phyloP scores from a whole-genome alignment of 148 eudicot genomes.

The Spergularia bocconei region DNA sequence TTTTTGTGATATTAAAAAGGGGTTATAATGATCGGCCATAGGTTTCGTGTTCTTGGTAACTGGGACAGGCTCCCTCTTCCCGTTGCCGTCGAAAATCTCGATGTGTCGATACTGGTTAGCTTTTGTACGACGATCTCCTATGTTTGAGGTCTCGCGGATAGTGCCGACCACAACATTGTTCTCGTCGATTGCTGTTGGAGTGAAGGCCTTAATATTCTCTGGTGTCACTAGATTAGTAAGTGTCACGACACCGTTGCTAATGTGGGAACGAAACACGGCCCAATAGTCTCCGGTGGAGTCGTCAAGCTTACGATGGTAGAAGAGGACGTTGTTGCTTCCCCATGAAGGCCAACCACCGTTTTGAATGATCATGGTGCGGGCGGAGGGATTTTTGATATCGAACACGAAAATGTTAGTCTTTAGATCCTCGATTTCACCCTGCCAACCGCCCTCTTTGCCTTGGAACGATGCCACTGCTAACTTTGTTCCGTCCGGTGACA shows the following conservation, averaged over 20 bases:
- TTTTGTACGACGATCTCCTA: neutral
- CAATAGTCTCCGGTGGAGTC: neutral
- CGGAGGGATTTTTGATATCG: conserved; percentile 5
- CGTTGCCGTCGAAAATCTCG: conserved; percentile 4
- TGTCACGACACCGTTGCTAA: neutral
- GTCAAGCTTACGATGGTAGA: conserved; percentile 19
- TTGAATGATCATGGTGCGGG: conserved; percentile 9
- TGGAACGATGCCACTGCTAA: conserved; percentile 27
- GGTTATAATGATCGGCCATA: conserved; percentile 17
- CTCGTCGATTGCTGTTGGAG: conserved; percentile 13
- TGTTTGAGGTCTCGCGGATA: neutral
- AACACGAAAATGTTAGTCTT: conserved; percentile 21
- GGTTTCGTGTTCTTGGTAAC: conserved; percentile 2
- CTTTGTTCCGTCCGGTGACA: conserved; percentile 19
- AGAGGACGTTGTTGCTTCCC: conserved; percentile 20
- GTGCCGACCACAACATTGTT: conserved; percentile 11
- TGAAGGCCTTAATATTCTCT: conserved; percentile 9
- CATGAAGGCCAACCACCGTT: conserved; percentile 30
- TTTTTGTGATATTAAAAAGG: neutral
- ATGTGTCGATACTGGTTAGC: conserved; percentile 16
- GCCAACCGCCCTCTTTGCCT: conserved; percentile 17
- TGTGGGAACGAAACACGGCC: conserved; percentile 26
- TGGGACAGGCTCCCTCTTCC: neutral
- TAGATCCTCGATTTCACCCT: conserved; percentile 12
- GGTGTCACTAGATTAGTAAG: conserved; percentile 8